Evolutionary conservation across 345 rosid species (phyloP), one percentile per base, ranked within the genome.

Genomic region (Moricandia moricandioides): DNA sequence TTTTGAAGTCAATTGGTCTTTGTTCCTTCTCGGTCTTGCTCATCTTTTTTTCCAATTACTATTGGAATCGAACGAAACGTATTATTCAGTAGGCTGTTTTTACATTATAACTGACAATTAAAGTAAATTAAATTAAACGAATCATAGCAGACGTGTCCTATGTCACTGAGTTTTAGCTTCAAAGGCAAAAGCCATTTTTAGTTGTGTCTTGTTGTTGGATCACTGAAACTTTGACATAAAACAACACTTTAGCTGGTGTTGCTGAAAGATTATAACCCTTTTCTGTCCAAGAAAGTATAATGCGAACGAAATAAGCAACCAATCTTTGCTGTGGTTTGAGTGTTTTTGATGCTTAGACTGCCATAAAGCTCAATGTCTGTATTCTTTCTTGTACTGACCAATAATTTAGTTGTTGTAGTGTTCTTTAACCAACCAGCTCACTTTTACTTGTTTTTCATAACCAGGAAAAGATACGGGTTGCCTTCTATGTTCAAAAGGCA

Each of bases 391-490:
- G 17, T 13, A 39, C 2, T 45, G 51, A 45, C 1, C 51, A 45
- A 45, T 5, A 12, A 5, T 45, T 45, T 13, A 45, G 51, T 45
- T 45, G 7, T 45, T 47, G 54, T 47, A 14, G 69, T 72, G 16
- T 40, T 67, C 7, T 34, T 45, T 66, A 63, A 64, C 64, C 66
- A 65, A 64, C 64, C 30, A 71, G 60, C 79, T 84, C 67, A 69
- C 43, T 16, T 61, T 67, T 71, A 45, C 51, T 8, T 56, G 24
- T 45, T 59, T 45, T 51, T 24, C 13, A 55, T 71, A 47, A 79
- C 52, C 90, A 95, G 99, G 99, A 95, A 80, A 89, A 90, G 80
- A 89, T 95, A 72, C 87, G 97, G 56, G 91, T 92, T 54, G 99
- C 93, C 11, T 87, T 95, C 77, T 88, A 83, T 80, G 97, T 95